Conservation (phyloP, 805 yeast species). For the Saturnispora zaruensis region DNA sequence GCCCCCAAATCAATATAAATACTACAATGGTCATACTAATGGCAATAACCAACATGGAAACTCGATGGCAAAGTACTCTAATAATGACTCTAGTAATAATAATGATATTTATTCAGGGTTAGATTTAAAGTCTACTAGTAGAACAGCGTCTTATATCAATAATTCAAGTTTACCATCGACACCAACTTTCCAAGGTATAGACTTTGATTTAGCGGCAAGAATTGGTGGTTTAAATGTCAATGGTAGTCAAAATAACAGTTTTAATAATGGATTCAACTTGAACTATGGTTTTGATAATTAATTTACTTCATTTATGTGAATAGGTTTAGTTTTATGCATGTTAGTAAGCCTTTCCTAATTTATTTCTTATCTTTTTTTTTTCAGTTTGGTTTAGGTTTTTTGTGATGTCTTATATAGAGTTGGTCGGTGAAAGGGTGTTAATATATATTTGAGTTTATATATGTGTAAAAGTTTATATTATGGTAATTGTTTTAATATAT, state of each 20-base stretch:
- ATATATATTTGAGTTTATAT: not conserved
- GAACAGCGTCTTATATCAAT: not conserved
- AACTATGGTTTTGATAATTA: conserved; percentile 2
- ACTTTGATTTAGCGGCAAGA: conserved; percentile 14
- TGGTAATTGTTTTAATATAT: not conserved
- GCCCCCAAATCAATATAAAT: conserved; percentile 8
- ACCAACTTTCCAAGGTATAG: conserved; percentile 5
- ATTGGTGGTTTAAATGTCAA: conserved; percentile 18
- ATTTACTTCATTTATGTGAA: not conserved
- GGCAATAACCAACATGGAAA: conserved; percentile 1
- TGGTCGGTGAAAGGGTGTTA: not conserved
- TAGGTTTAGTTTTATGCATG: not conserved
- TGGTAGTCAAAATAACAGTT: not conserved
- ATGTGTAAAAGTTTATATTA: not conserved
- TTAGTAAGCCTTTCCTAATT: not conserved
- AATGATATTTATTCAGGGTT: not conserved
- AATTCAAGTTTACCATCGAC: conserved; percentile 2
- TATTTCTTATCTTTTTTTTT: not conserved
- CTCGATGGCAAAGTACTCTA: not conserved
- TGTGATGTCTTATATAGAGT: not conserved
- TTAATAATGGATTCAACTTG: conserved; percentile 2
- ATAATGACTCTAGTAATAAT: not conserved
- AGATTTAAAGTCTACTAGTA: not conserved
- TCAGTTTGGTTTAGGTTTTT: not conserved
- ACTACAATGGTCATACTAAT: not conserved